phyloP scores from a whole-genome alignment of 768 basidiomycete species.

The Psilocybe cubensis region DNA sequence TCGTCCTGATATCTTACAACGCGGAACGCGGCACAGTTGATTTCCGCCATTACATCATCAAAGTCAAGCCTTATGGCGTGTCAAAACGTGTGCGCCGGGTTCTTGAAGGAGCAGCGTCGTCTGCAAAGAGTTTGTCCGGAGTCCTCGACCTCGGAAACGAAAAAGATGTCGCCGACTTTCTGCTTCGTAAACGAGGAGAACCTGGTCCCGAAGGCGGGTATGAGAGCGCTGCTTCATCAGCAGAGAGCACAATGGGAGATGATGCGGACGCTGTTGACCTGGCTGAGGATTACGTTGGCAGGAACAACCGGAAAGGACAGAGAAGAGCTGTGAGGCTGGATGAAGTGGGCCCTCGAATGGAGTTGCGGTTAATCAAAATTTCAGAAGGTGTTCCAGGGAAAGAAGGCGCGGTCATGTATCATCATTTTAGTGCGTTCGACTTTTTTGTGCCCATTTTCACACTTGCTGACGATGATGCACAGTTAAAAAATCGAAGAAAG shows the following conservation, averaged over 20 bases:
- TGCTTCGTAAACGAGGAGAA: slow-evolving; percentile 74
- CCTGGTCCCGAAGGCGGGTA: slow-evolving; percentile 70
- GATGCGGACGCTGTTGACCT: slow-evolving; percentile 84
- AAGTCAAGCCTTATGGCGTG: slow-evolving; percentile 92
- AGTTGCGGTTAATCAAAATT: slow-evolving; percentile 91
- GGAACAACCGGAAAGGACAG: slow-evolving; percentile 92
- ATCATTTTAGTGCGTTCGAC: slow-evolving; percentile 81
- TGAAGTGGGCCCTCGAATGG: slow-evolving; percentile 96
- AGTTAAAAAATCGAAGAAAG: slow-evolving; percentile 92
- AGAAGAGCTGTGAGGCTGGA: slow-evolving; percentile 90
- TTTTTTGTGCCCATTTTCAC: not conserved
- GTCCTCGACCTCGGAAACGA: slow-evolving; percentile 86
- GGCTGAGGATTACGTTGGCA: slow-evolving; percentile 92
- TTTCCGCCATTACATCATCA: slow-evolving; percentile 93
- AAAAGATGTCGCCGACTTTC: slow-evolving; percentile 94
- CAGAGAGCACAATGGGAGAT: slow-evolving; percentile 83
- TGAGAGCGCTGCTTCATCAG: slow-evolving; percentile 80
- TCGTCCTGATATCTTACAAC: slow-evolving; percentile 93
- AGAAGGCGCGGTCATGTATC: slow-evolving; percentile 92
- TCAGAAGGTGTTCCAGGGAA: slow-evolving; percentile 92
- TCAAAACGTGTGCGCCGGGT: slow-evolving; percentile 89
- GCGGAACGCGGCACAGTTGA: slow-evolving; percentile 85
- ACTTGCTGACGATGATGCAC: slow-evolving; percentile 10
- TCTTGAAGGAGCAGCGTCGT: slow-evolving; percentile 60
- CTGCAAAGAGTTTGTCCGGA: slow-evolving; percentile 37